These are phyloP conservation scores for Cladophialophora carrionii DNA, from an alignment of 2,329 filamentous ascomycete species.

Conservation along the genomic window DNA sequence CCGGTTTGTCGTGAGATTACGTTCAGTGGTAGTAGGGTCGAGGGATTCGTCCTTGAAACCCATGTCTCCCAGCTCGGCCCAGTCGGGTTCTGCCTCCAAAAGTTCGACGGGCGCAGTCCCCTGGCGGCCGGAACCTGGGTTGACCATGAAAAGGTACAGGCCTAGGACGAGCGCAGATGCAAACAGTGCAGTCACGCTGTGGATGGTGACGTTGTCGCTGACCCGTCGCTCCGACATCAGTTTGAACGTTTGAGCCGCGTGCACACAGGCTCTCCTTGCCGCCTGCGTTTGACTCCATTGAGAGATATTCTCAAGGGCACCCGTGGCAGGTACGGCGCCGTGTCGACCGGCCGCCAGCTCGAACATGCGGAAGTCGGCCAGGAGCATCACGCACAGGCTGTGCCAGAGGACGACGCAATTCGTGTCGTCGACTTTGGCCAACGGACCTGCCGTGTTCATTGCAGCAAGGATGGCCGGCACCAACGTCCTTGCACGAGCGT, in stretches of 20 bases:
- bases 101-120: slow-evolving; percentile 47
- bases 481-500: slow-evolving; percentile 48
- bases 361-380: slow-evolving; percentile 57
- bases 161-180: slow-evolving; percentile 57
- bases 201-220: slow-evolving; percentile 57
- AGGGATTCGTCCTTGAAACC: slow-evolving; percentile 30
- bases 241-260: slow-evolving; percentile 58
- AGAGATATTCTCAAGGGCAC: slow-evolving; percentile 56
- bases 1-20: slow-evolving; percentile 42
- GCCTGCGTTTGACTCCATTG: slow-evolving; percentile 57
- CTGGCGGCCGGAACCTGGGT: slow-evolving; percentile 39
- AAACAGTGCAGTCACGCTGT: slow-evolving; percentile 56
- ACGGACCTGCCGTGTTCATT: slow-evolving; percentile 26
- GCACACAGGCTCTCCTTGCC: slow-evolving; percentile 55
- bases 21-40: slow-evolving; percentile 18
- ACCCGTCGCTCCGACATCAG: slow-evolving; percentile 56
- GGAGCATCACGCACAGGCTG: slow-evolving; percentile 57
- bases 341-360: slow-evolving; percentile 57
- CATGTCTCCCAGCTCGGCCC: slow-evolving; percentile 46
- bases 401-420: slow-evolving; percentile 59
- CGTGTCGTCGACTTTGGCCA: slow-evolving; percentile 42
- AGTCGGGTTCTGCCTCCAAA: slow-evolving; percentile 54
- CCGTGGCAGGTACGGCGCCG: slow-evolving; percentile 52
- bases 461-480: slow-evolving; percentile 32
- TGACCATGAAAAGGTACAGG: slow-evolving; percentile 56